Base-by-base conservation (phyloP, 495 filamentous ascomycete genomes). In the Annulohypoxylon bovei region DNA sequence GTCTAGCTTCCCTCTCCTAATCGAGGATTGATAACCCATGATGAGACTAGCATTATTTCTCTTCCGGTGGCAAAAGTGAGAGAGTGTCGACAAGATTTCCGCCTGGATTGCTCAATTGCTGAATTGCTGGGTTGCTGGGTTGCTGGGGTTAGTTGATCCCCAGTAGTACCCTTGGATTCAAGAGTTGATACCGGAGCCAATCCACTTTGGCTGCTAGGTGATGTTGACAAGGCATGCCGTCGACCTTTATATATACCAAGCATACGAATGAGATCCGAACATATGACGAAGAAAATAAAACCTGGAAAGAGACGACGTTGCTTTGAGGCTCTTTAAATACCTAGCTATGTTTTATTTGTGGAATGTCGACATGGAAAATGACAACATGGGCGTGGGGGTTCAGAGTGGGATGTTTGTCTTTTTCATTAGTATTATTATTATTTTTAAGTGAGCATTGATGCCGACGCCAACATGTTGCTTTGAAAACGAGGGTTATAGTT, bases 351-450 rank as follows among this genome's bases (percentile, higher is more conserved):
- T 73, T 62, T 68, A 73, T 75, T 77, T 75, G 75, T 75, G 75
- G 75, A 65, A 71, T 71, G 70, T 70, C 66, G 73, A 69, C 67
- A 77, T 77, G 67, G 70, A 71, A 69, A 65, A 77, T 77, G 72
- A 77, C 75, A 73, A 75, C 75, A 77, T 70, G 70, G 75, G 75
- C 75, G 75, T 77, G 75, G 73, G 73, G 75, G 72, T 62, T 73
- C 66, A 65, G 75, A 58, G 74, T 76, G 75, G 75, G 72, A 77
- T 77, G 62, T 63, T 67, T 65, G 44, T 35, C 33, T 12, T 50
- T n/a, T 30, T 6, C 40, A 55, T 22, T 16, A 18, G 6, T 52
- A 55, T 22, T 16, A 18, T n/a, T 18, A 39, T 39, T 32, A 20
- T 40, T 47, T 60, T 16, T 20, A 23, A 46, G 39, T 33, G 40